Conservation (phyloP, 257 asterid genomes). For the Orobanche coerulescens region DNA sequence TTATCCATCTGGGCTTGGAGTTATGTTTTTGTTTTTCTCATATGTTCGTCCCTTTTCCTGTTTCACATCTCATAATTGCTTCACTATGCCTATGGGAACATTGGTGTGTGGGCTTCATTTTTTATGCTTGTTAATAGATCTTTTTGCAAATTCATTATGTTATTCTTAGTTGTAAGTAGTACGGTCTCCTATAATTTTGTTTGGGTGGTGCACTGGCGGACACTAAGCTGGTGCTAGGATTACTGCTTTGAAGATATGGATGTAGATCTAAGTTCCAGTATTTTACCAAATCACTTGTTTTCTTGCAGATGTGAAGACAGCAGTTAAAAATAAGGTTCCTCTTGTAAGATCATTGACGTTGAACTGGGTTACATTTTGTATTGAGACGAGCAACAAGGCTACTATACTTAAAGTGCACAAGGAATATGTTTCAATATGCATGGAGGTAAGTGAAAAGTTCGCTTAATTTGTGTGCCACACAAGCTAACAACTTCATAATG, state of each 20-base stretch:
- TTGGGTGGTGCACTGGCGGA: background rate
- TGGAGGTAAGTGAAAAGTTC: constrained; percentile 71
- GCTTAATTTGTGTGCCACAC: constrained; percentile 10
- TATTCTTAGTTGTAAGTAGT: constrained; percentile 2
- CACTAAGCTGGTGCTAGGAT: background rate
- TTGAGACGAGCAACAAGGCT: constrained; percentile 88
- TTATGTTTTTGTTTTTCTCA: background rate
- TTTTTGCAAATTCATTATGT: constrained; percentile 9
- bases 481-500: background rate
- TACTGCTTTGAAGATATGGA: constrained; percentile 10
- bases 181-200: background rate
- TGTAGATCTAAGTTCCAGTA: background rate
- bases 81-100: background rate
- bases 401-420: constrained; percentile 80
- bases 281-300: constrained; percentile 1
- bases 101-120: background rate
- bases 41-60: background rate
- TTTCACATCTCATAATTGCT: background rate
- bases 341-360: constrained; percentile 87
- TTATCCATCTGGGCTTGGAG: constrained; percentile 2
- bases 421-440: constrained; percentile 94
- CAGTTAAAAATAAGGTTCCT: constrained; percentile 94
- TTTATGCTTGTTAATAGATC: background rate
- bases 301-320: constrained; percentile 85
- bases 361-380: constrained; percentile 95